Conservation (phyloP, 108 stramenopile species). For the Cafeteria roenbergensis region DNA sequence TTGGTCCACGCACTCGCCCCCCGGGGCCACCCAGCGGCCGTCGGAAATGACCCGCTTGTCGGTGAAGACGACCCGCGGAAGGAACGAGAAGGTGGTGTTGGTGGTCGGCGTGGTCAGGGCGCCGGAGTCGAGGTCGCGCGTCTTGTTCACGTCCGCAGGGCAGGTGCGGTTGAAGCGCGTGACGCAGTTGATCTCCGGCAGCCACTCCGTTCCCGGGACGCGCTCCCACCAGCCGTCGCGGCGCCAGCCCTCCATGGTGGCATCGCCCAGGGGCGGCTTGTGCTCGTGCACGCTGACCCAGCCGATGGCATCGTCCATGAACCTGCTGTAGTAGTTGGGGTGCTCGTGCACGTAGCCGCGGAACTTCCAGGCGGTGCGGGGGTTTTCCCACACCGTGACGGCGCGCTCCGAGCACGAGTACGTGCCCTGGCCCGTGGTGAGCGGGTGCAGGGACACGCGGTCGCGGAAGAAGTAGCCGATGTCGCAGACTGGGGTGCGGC, state of each 20-base stretch:
- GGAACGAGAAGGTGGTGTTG: conserved; percentile 59
- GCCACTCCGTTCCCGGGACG: conserved; percentile 46
- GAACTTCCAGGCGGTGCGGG: conserved; percentile 12
- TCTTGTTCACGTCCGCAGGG: conserved; percentile 21
- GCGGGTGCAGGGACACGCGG: not conserved
- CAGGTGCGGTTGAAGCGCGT: conserved; percentile 58
- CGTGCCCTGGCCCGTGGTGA: conserved; percentile 44
- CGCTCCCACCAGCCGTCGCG: conserved; percentile 51
- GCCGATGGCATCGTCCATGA: conserved; percentile 55
- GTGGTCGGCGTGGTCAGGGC: conserved; percentile 27
- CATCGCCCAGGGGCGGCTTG: conserved; percentile 25
- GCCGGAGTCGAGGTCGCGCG: conserved; percentile 23
- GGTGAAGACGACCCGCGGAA: conserved; percentile 43
- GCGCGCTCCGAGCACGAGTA: conserved; percentile 62
- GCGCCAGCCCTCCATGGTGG: conserved; percentile 59
- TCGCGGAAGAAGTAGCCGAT: conserved; percentile 56
- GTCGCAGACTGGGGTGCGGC: conserved; percentile 62
- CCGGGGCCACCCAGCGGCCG: conserved; percentile 41
- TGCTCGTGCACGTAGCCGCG: conserved; percentile 43
- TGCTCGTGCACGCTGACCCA: conserved; percentile 50
- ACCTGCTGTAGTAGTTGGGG: conserved; percentile 60
- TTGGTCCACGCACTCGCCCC: conserved; percentile 60
- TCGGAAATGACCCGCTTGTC: conserved; percentile 27
- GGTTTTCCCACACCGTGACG: conserved; percentile 59
- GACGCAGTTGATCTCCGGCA: conserved; percentile 55